Base-by-base conservation (phyloP, 441 rosid genomes). In the Flueggea neowawraea region DNA sequence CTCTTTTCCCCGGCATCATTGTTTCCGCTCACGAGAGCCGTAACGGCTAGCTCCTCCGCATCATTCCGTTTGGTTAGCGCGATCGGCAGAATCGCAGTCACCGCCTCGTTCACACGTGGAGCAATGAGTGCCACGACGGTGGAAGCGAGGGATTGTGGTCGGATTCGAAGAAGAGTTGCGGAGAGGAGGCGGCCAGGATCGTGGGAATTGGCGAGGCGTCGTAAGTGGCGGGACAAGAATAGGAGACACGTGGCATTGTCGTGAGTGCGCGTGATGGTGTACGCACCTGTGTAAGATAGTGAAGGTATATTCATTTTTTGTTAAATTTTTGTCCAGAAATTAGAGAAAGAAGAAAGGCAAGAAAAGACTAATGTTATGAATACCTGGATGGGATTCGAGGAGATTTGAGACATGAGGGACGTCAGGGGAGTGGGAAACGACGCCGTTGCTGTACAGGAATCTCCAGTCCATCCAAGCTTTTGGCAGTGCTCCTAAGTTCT, bases 191-290 rank as follows among this genome's bases (percentile, higher is more conserved):
- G 68, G 74, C 53, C 11, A 88, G 81, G 52, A 88, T 83, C 69
- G 61, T 76, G 7, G 77, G 97, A 88, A 73, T 72, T 66, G 5
- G 87, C 72, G 11, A 87, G 86, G 60, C 91, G 69, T 10, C 63
- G 69, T 64, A 86, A 55, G 75, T 89, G 94, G 22, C 87, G 76
- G 14, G 78, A 85, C 96, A 95, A 91, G 65, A 87, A 88, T 69
- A 90, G 67, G 63, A 90, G 68, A 54, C 75, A 73, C 12, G 81
- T 61, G 6, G 64, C 80, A 50, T 63, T 78, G 75, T 79, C 64
- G 74, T 80, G 84, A 31, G 97, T 88, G 51, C 98, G 82, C 8
- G 97, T 77, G 64, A 94, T 90, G 6, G 97, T 85, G 80, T 90
- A 90, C 16, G 95, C 94, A 45, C 95, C 96, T 31, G 28, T 22